Base-by-base conservation (phyloP, 2,329 filamentous ascomycete genomes). In the Magnaporthiopsis incrustans region DNA sequence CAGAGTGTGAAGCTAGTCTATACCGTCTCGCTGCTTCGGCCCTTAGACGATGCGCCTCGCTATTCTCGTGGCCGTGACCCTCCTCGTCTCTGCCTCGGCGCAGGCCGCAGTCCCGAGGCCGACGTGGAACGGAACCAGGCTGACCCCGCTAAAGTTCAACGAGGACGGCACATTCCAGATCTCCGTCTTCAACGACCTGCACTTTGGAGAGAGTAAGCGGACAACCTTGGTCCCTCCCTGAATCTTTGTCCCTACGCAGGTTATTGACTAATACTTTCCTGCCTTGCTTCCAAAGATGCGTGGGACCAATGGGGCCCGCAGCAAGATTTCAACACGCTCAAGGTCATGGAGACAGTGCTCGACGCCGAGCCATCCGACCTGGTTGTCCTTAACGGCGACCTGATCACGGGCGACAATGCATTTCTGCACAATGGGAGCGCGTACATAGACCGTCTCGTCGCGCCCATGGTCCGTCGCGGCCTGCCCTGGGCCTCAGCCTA, bases 141-240 rank as follows among this genome's bases (percentile, higher is more conserved):
- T 57, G 8, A 57, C 83, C 11, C 61, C 66, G 35, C 64, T 69
- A n/a, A 65, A 63, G 64, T 82, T 84, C 67, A 72, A 71, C 11
- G 26, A 68, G 1, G 76, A 81, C 59, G 80, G 79, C 7, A 79
- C 75, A 0, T 84, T 85, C 67, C 79, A 82, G 62, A 75, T 85
- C 38, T 76, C 85, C 1, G 80, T 91, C 15, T 89, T 92, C 66
- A 82, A 85, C 33, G 89, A 92, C 68, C 74, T 91, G 10, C 89
- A 92, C 71, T 89, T 89, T 70, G 89, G 88, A 12, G 89, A 92
- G 73, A 82, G 85, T 85, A 74, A 68, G 76, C 71, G 38, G 38
- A 12, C 2, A 14, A 2, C 26, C 2, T 32, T 57, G 18, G 30
- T 30, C 30, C 7, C 4, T 8, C n/a, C 26, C 53, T 18, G 14